Evolutionary conservation across 2,329 filamentous ascomycete genomes (phyloP).

Genomic region (Hirsutella rhossiliensis): DNA sequence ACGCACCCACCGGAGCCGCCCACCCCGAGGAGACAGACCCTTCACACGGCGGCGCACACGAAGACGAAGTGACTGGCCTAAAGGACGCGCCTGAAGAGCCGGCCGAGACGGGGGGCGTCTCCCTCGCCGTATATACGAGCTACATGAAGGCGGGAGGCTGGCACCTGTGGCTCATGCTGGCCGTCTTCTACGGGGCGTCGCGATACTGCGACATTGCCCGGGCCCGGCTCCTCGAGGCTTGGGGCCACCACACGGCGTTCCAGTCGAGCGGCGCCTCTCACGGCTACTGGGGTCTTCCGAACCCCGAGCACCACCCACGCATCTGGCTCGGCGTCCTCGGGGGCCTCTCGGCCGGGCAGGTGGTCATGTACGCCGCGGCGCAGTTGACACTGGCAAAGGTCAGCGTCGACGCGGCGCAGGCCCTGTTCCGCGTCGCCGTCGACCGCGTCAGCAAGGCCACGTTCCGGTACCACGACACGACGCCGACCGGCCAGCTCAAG

Average conservation of each 20-base stretch:
- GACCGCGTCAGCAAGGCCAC: constrained; percentile 63
- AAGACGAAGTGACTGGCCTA: constrained; percentile 7
- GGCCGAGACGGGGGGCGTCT: constrained; percentile 53
- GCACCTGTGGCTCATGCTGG: constrained; percentile 56
- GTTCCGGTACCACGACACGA: constrained; percentile 85
- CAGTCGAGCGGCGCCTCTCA: background rate
- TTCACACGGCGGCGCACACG: constrained; percentile 23
- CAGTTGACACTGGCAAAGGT: constrained; percentile 64
- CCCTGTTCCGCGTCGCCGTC: constrained; percentile 64
- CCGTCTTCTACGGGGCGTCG: constrained; percentile 50
- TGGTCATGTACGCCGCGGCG: constrained; percentile 46
- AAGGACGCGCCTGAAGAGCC: constrained; percentile 21
- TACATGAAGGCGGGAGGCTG: constrained; percentile 75
- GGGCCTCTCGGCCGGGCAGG: constrained; percentile 48
- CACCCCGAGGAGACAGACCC: constrained; percentile 8
- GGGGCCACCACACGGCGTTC: constrained; percentile 51
- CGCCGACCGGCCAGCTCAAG: constrained; percentile 81
- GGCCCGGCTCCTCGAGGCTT: constrained; percentile 75
- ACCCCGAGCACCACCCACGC: constrained; percentile 51
- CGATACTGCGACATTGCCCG: constrained; percentile 54
- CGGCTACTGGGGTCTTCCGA: constrained; percentile 33
- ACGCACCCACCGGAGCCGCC: constrained; percentile 9
- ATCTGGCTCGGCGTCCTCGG: constrained; percentile 68
- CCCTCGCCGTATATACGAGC: constrained; percentile 66
- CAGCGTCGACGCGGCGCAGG: constrained; percentile 64